Conservation (phyloP, 768 basidiomycete species). For the Flagelloscypha sp. region DNA sequence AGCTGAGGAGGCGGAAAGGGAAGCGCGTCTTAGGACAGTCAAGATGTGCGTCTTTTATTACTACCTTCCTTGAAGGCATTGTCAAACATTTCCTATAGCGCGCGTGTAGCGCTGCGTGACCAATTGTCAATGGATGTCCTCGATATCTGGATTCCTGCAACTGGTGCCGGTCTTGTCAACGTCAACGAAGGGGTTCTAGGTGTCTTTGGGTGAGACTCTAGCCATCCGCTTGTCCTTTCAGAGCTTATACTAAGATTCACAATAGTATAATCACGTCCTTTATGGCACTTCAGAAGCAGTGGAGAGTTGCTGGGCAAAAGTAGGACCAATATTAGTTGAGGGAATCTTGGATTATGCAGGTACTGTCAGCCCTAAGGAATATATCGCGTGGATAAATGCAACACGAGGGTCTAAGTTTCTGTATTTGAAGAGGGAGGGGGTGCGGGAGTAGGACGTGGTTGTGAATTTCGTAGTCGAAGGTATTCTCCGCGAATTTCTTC, state of each 20-base stretch:
- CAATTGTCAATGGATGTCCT: slow-evolving; percentile 81
- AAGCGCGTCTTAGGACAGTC: slow-evolving; percentile 52
- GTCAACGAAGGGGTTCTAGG: slow-evolving; percentile 84
- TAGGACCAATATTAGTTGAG: too few species aligned
- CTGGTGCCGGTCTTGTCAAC: slow-evolving; percentile 63
- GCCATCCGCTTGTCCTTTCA: slow-evolving; percentile 4
- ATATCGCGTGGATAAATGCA: too few species aligned
- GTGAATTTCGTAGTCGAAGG: slow-evolving; percentile 50
- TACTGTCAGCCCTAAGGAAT: too few species aligned
- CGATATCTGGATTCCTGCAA: slow-evolving; percentile 88
- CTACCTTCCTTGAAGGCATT: slow-evolving; percentile 1
- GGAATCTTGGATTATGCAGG: too few species aligned
- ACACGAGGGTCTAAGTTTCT: too few species aligned
- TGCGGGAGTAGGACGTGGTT: slow-evolving; percentile 3
- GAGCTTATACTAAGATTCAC: slow-evolving; percentile 5
- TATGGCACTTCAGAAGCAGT: slow-evolving; percentile 61
- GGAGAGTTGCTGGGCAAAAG: slow-evolving; percentile 45
- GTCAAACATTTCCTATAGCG: slow-evolving; percentile 27
- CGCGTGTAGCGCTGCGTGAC: slow-evolving; percentile 56
- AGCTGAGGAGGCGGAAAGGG: slow-evolving; percentile 55
- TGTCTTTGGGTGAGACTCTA: slow-evolving; percentile 63
- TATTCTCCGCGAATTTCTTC: slow-evolving; percentile 65
- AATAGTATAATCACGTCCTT: slow-evolving; percentile 61
- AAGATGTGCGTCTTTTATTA: slow-evolving; percentile 33
- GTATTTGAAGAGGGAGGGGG: neutral